Percentiles rank a stretch among this genome's conserved stretches.
Evolutionary conservation across 2,329 filamentous ascomycete species (phyloP).

Genomic region (Fusarium dimerum): DNA sequence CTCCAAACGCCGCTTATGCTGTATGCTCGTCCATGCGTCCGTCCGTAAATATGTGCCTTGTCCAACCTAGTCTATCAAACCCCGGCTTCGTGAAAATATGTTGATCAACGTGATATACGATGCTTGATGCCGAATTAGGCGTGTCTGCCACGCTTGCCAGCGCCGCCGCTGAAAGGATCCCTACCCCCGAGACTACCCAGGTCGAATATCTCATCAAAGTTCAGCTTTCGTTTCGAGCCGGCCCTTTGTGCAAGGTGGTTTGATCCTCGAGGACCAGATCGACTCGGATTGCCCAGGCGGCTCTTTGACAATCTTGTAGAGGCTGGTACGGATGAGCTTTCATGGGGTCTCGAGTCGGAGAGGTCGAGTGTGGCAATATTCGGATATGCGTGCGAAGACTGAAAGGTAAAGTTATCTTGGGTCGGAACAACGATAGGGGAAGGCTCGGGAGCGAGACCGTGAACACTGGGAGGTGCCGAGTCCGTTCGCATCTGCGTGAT

Average conservation of each 20-base stretch:
- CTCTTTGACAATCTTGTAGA: slow-evolving; percentile 31
- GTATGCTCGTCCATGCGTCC: slow-evolving; percentile 38
- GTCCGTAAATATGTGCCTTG: slow-evolving; percentile 33
- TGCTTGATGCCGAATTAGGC: slow-evolving; percentile 24
- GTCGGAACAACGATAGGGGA: slow-evolving; percentile 52
- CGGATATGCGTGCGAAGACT: slow-evolving; percentile 61
- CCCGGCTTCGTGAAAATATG: slow-evolving; percentile 23
- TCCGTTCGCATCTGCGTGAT: slow-evolving; percentile 27
- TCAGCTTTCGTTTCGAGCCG: slow-evolving; percentile 72
- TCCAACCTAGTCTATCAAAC: slow-evolving; percentile 29
- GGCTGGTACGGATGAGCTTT: slow-evolving; percentile 31
- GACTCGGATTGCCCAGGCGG: slow-evolving; percentile 27
- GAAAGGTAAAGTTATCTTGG: slow-evolving; percentile 69
- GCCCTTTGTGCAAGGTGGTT: slow-evolving; percentile 61
- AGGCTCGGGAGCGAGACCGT: slow-evolving; percentile 30
- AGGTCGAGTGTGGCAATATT: slow-evolving; percentile 63
- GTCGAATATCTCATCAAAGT: slow-evolving; percentile 75
- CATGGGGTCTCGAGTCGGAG: slow-evolving; percentile 51
- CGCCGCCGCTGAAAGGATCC: slow-evolving; percentile 52
- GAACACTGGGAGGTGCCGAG: slow-evolving; percentile 28
- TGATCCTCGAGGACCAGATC: slow-evolving; percentile 29
- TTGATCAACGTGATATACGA: slow-evolving; percentile 8
- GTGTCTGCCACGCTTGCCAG: slow-evolving; percentile 54
- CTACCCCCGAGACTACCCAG: slow-evolving; percentile 61
- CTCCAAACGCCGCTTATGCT: slow-evolving; percentile 41